These are phyloP conservation scores for Aspergillus saccharolyticus DNA, from an alignment of 495 filamentous ascomycete genomes.

Conservation along the genomic window DNA sequence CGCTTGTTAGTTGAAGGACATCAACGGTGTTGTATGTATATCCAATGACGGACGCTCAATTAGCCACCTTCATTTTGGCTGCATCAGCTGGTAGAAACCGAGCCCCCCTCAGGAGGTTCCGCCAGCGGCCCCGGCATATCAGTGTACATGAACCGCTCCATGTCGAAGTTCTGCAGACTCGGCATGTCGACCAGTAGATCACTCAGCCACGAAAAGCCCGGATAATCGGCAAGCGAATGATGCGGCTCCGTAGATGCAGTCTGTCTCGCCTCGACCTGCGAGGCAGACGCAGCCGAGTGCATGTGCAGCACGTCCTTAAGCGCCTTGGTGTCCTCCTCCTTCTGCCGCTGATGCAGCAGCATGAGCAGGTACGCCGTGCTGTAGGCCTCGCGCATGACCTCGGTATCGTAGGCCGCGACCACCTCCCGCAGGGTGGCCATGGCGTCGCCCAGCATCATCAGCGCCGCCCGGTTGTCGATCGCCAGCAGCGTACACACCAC, in stretches of 20 bases:
- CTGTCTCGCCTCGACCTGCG: slow-evolving; percentile 8
- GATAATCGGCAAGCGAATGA: slow-evolving; percentile 20
- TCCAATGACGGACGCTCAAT: background rate
- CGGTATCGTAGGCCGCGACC: slow-evolving; percentile 38
- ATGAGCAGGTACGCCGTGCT: slow-evolving; percentile 49
- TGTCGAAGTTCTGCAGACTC: slow-evolving; percentile 41
- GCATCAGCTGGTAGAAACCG: background rate
- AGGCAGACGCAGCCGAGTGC: slow-evolving; percentile 25
- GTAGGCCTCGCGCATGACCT: slow-evolving; percentile 47
- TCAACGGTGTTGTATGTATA: background rate
- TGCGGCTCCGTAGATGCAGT: slow-evolving; percentile 8
- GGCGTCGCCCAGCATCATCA: slow-evolving; percentile 43
- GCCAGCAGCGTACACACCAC: slow-evolving; percentile 48
- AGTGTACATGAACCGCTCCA: slow-evolving; percentile 21
- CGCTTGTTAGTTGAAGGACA: too few relatives aligned
- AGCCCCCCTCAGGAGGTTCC: background rate
- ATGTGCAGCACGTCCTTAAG: slow-evolving; percentile 33
- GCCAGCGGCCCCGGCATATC: background rate
- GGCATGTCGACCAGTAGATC: slow-evolving; percentile 44
- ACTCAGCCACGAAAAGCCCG: slow-evolving; percentile 40
- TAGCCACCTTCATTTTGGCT: background rate
- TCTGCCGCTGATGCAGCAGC: slow-evolving; percentile 38
- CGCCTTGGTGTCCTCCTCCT: slow-evolving; percentile 38
- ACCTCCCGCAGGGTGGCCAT: slow-evolving; percentile 48
- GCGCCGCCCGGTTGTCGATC: slow-evolving; percentile 44